phyloP scores from a whole-genome alignment of 2,329 filamentous ascomycete species.

The Alternaria rosae region DNA sequence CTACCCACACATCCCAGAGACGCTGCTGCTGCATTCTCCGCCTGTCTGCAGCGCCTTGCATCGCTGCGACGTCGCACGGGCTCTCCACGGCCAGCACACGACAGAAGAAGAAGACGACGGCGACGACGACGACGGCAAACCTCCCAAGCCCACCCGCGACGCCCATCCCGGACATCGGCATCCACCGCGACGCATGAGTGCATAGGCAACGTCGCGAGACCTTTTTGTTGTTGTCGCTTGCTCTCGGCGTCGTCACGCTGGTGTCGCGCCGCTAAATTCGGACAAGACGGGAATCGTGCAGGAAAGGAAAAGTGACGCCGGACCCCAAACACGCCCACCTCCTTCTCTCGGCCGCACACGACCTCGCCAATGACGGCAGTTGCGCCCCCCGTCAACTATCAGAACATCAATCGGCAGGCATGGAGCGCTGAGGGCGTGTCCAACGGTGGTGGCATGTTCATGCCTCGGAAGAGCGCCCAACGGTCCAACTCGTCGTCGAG shows the following conservation, averaged over 20 bases:
- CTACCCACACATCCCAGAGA: conserved; percentile 14
- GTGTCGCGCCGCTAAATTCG: conserved; percentile 38
- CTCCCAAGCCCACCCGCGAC: conserved; percentile 5
- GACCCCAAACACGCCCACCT: conserved; percentile 25
- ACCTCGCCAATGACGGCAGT: conserved; percentile 68
- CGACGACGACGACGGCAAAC: conserved; percentile 19
- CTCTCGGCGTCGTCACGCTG: conserved; percentile 35
- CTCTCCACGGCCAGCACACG: conserved; percentile 47
- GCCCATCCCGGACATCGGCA: conserved; percentile 15
- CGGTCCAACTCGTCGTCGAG: conserved; percentile 92
- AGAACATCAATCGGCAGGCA: conserved; percentile 67
- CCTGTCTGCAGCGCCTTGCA: conserved; percentile 25
- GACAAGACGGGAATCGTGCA: conserved; percentile 33
- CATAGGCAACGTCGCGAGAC: conserved; percentile 28
- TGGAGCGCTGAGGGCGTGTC: conserved; percentile 67
- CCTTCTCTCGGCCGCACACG: conserved; percentile 24
- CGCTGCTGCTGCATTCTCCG: conserved; percentile 24
- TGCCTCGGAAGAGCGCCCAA: conserved; percentile 83
- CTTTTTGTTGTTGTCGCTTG: conserved; percentile 23
- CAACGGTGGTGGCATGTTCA: conserved; percentile 77
- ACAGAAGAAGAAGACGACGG: conserved; percentile 18
- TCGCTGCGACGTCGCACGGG: conserved; percentile 42
- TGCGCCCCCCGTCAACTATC: conserved; percentile 69
- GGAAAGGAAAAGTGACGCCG: conserved; percentile 40
- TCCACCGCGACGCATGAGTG: conserved; percentile 37